Evolutionary conservation across 2,329 filamentous ascomycete species (phyloP).

Genomic region (Xylaria multiplex): DNA sequence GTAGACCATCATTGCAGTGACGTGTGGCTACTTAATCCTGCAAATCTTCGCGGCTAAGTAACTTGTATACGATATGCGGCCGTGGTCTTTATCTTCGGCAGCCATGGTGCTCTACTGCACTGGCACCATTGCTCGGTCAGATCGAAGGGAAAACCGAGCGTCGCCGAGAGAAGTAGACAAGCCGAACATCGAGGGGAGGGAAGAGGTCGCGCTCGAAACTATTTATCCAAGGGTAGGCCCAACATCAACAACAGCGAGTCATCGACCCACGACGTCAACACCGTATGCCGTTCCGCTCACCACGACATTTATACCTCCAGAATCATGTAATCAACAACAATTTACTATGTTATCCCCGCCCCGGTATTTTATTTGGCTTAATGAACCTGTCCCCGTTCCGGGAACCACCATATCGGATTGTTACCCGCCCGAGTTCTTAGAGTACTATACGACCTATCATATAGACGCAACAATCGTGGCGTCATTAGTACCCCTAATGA

Average conservation of each 20-base stretch:
- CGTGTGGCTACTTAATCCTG: not conserved
- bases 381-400: constrained; percentile 41
- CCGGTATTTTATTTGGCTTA: constrained; percentile 40
- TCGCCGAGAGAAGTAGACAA: constrained; percentile 3
- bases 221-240: constrained; percentile 11
- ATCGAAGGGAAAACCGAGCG: not conserved
- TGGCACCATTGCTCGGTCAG: constrained; percentile 14
- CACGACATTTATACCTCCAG: constrained; percentile 39
- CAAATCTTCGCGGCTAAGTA: not conserved
- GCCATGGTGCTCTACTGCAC: constrained; percentile 14
- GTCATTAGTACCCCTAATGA: constrained; percentile 41
- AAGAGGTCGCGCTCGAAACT: constrained; percentile 7
- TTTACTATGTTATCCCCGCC: constrained; percentile 38
- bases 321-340: constrained; percentile 36
- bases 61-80: constrained; percentile 13
- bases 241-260: constrained; percentile 15
- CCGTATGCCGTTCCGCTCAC: constrained; percentile 38
- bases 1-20: not conserved
- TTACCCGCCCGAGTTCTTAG: constrained; percentile 41
- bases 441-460: constrained; percentile 37
- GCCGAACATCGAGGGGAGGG: not conserved
- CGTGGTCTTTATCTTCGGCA: constrained; percentile 1
- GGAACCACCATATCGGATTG: constrained; percentile 33
- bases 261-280: constrained; percentile 27
- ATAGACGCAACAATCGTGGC: constrained; percentile 29